phyloP scores from a whole-genome alignment of 495 filamentous ascomycete genomes.

The Rostrohypoxylon terebratum region DNA sequence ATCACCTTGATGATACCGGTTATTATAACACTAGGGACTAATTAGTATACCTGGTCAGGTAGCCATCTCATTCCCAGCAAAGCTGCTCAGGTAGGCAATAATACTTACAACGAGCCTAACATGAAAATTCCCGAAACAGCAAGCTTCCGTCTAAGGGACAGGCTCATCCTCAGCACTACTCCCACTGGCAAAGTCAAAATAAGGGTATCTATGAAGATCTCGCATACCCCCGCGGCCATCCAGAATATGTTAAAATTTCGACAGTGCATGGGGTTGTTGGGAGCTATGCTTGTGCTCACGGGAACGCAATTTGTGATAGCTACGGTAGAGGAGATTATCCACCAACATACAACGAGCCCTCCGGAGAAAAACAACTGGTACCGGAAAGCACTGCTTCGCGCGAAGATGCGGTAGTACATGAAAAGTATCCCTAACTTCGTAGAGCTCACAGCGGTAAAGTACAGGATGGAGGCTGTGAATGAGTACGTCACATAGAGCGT shows the following conservation, averaged over 20 bases:
- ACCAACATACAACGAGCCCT: conserved; percentile 34
- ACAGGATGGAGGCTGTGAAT: conserved; percentile 49
- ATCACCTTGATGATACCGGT: conserved; percentile 28
- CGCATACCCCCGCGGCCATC: conserved; percentile 43
- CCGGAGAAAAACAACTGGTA: conserved; percentile 31
- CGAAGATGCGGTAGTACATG: conserved; percentile 55
- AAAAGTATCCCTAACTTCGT: conserved; percentile 53
- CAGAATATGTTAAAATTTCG: conserved; percentile 49
- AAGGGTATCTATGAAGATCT: conserved; percentile 49
- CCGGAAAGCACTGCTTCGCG: conserved; percentile 34
- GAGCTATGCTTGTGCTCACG: neutral
- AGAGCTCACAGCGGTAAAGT: conserved; percentile 48
- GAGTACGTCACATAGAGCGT: conserved; percentile 58
- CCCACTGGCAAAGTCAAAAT: conserved; percentile 51
- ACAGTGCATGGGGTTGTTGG: conserved; percentile 36
- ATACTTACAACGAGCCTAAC: conserved; percentile 49
- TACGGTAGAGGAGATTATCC: conserved; percentile 36
- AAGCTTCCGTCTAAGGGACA: conserved; percentile 45
- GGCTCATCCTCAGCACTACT: conserved; percentile 43
- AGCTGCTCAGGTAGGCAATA: neutral
- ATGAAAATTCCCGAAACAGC: conserved; percentile 49
- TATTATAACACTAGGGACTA: conserved; percentile 16
- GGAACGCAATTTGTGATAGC: conserved; percentile 12
- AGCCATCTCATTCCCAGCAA: neutral
- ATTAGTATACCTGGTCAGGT: too few species aligned